Base-by-base conservation (phyloP, 2,329 filamentous ascomycete genomes). In the Diaporthe vexans region DNA sequence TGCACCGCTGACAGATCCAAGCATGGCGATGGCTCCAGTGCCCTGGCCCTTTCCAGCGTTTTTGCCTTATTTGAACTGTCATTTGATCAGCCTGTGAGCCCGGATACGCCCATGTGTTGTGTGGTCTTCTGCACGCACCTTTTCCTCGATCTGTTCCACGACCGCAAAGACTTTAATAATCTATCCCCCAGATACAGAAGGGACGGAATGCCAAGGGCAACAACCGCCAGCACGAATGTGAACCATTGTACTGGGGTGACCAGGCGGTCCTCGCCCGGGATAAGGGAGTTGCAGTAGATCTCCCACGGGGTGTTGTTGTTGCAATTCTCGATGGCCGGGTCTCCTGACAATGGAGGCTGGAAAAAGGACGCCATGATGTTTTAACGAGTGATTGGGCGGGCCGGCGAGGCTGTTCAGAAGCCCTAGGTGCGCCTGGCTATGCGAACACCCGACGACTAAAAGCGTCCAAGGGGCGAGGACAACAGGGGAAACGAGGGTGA, bases 281-380 rank as follows among this genome's bases (percentile, higher is more conserved):
- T 59, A 17, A 79, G 71, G 19, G 70, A 77, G 73, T 83, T 83
- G 77, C 79, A 81, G 75, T 82, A 83, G 9, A 83, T 76, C 59
- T 77, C 73, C 21, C 77, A 76, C 4, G 73, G 43, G 2, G 67
- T 70, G 11, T 65, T 68, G 8, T 77, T 71, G 17, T 56, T 72
- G 74, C 79, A 81, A 21, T 73, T 77, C 26, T 76, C 48, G 52
- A 80, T 74, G 59, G 78, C 77, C 4, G 80, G 79, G 73, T 82
- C 79, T 51, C 78, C 79, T n/a, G 77, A 79, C 46, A 77, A 75
- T 4, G 75, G 75, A 24, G 80, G 81, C 74, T 80, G 81, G 71
- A 82, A 81, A 74, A 82, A 82, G 3, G 81, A 83, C n/a, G 81
- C 79, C 81, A 83, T 83, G 72, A 37, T 67, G 68, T 33, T 33